Conservation (phyloP, 2,329 filamentous ascomycete species). For the Alternaria triticimaculans region DNA sequence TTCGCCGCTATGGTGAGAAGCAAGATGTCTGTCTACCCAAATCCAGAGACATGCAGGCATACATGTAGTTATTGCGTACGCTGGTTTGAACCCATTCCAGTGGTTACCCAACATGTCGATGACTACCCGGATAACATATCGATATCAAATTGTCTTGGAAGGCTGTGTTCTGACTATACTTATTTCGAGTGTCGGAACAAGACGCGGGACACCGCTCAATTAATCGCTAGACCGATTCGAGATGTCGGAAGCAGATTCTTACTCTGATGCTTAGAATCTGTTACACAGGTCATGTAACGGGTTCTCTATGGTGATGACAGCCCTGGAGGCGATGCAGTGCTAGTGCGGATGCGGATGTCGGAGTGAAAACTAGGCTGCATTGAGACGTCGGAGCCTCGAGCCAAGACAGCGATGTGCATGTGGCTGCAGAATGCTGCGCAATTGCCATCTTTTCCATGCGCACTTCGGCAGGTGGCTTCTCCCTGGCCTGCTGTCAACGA, state of each 20-base stretch:
- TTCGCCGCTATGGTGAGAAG: neutral
- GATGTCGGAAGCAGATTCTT: neutral
- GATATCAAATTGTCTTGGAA: neutral
- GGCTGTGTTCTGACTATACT: neutral
- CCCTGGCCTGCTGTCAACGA: neutral
- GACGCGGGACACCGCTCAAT: neutral
- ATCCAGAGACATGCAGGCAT: fast-evolving
- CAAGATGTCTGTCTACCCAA: neutral
- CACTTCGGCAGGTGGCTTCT: fast-evolving
- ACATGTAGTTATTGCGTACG: neutral
- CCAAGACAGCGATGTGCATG: neutral
- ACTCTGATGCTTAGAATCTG: no score
- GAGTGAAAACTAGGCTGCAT: neutral
- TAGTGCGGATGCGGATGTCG: neutral
- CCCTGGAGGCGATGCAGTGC: neutral
- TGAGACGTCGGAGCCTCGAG: neutral
- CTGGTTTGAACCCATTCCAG: fast-evolving
- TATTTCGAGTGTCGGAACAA: neutral
- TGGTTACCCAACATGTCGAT: neutral
- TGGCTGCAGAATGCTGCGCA: neutral
- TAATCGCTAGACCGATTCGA: neutral
- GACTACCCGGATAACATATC: neutral
- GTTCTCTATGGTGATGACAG: neutral
- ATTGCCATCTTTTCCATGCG: neutral
- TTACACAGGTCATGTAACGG: neutral